Conservation (phyloP, 805 yeast species). For the Saccharomycopsis microspora region DNA sequence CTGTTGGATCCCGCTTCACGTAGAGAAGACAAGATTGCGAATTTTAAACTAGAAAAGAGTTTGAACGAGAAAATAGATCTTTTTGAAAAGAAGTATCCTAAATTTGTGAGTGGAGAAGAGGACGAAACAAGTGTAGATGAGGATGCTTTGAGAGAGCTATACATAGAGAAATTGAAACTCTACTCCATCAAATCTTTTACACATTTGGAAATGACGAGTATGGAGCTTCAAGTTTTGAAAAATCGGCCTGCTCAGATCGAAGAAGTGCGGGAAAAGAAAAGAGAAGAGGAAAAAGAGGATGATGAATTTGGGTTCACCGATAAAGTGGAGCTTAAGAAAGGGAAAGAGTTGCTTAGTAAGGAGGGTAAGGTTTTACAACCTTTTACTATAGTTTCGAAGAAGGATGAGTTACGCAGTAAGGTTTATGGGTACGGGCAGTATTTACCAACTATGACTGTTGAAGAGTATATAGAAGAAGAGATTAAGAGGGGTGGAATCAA, state of each 20-base stretch:
- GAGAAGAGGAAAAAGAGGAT: constrained; percentile 15
- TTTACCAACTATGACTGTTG: constrained; percentile 90
- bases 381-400: constrained; percentile 57
- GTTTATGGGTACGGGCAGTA: constrained; percentile 90
- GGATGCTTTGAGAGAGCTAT: constrained; percentile 45
- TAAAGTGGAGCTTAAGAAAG: constrained; percentile 36
- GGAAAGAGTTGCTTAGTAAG: constrained; percentile 42
- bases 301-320: constrained; percentile 47
- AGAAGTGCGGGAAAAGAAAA: background rate
- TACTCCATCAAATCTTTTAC: constrained; percentile 43
- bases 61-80: constrained; percentile 32
- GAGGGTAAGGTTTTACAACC: constrained; percentile 78
- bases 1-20: constrained; percentile 32
- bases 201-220: constrained; percentile 42
- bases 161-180: constrained; percentile 42
- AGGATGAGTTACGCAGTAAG: constrained; percentile 44
- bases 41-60: constrained; percentile 48
- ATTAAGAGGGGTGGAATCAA: constrained; percentile 74
- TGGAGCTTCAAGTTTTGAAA: constrained; percentile 57
- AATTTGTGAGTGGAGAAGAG: constrained; percentile 24
- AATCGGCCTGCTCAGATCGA: constrained; percentile 27
- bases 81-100: constrained; percentile 26
- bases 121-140: constrained; percentile 39
- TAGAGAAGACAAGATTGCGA: constrained; percentile 65
- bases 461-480: constrained; percentile 82